phyloP scores from a whole-genome alignment of 2,329 filamentous ascomycete species.

The Pseudogymnoascus sp. region DNA sequence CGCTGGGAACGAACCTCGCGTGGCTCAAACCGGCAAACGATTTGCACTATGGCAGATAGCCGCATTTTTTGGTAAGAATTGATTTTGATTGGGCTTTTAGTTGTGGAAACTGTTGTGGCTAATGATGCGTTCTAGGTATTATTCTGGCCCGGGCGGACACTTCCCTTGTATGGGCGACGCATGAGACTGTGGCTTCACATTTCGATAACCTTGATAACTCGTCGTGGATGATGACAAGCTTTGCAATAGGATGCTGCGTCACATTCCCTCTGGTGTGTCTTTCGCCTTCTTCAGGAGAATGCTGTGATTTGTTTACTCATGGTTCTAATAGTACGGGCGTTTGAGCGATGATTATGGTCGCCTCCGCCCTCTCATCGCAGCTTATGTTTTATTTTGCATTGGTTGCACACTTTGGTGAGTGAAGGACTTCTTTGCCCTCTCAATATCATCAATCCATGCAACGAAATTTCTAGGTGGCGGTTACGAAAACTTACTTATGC shows the following conservation, averaged over 20 bases:
- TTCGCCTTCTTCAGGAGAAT: neutral
- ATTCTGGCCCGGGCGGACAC: constrained; percentile 15
- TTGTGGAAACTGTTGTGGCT: constrained; percentile 5
- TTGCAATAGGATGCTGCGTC: constrained; percentile 16
- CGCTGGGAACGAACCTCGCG: neutral
- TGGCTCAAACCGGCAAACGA: neutral
- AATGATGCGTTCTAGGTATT: constrained; percentile 14
- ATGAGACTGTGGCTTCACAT: constrained; percentile 16
- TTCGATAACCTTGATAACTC: constrained; percentile 15
- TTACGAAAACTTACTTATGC: neutral
- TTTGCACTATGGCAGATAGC: neutral
- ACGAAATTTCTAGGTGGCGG: neutral
- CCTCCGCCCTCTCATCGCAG: neutral
- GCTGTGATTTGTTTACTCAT: neutral
- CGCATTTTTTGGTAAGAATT: neutral
- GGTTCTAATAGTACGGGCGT: neutral
- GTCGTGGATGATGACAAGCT: constrained; percentile 19
- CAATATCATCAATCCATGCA: neutral
- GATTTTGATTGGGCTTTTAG: neutral
- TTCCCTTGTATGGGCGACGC: constrained; percentile 17
- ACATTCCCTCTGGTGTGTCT: constrained; percentile 15
- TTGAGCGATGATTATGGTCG: neutral
- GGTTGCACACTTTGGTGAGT: neutral
- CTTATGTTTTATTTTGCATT: neutral
- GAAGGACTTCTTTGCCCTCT: neutral